A percentile compares a stretch with the other conserved stretches of the same genome.
These are phyloP conservation scores for Ophiostoma sp. DNA, from an alignment of 2,329 filamentous ascomycete species.

Conservation along the genomic window DNA sequence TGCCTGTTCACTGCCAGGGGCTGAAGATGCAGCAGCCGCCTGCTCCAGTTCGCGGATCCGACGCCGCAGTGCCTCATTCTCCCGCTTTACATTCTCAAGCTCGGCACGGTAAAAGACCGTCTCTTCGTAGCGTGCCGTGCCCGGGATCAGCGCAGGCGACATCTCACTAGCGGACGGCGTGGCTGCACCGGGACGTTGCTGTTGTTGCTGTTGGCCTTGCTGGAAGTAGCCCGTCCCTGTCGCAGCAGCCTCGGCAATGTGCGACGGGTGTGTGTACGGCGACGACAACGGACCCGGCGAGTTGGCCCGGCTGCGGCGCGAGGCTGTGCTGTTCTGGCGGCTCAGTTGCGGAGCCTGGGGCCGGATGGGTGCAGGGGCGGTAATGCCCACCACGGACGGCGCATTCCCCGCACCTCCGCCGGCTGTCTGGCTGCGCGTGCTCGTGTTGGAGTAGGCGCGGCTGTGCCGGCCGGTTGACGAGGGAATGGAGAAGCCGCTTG, in stretches of 20 bases:
- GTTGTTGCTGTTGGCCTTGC: neutral
- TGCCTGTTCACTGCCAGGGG: neutral
- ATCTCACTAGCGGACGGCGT: conserved; percentile 43
- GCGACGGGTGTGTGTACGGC: conserved; percentile 44
- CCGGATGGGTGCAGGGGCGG: conserved; percentile 44
- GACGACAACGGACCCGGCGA: conserved; percentile 45
- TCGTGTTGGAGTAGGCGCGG: conserved; percentile 59
- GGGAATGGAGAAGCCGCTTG: conserved; percentile 59
- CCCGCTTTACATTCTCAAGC: conserved; percentile 60
- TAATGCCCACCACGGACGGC: conserved; percentile 47
- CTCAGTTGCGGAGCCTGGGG: conserved; percentile 44
- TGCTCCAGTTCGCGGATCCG: conserved; percentile 64
- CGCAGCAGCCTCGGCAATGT: conserved; percentile 39
- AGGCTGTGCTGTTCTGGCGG: conserved; percentile 57
- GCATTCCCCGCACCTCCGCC: conserved; percentile 40
- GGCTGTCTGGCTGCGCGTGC: conserved; percentile 53
- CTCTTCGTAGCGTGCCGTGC: conserved; percentile 63
- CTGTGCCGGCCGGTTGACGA: conserved; percentile 52
- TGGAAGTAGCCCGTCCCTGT: neutral
- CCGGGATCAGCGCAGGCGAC: conserved; percentile 57
- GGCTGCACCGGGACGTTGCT: conserved; percentile 32
- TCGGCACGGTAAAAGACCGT: conserved; percentile 60
- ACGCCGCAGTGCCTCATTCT: conserved; percentile 63
- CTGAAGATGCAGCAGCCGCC: conserved; percentile 28
- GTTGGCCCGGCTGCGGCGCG: conserved; percentile 52